Evolutionary conservation across 495 filamentous ascomycete species (phyloP).

Genomic region (Trichoderma erinaceum): DNA sequence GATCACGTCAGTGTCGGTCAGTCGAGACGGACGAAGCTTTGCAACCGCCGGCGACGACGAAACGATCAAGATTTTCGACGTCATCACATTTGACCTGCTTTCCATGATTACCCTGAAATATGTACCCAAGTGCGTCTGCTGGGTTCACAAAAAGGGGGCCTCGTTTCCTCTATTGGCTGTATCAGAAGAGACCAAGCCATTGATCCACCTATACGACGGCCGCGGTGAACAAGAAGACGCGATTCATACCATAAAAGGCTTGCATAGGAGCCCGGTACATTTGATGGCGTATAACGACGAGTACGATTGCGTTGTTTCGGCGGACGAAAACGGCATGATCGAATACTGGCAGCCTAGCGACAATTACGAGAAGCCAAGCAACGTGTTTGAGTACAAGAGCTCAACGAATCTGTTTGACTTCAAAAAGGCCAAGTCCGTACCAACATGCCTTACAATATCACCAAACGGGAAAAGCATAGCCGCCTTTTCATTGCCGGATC

Average conservation of each 20-base stretch:
- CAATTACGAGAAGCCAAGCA: conserved; percentile 83
- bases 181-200: conserved; percentile 67
- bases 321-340: conserved; percentile 86
- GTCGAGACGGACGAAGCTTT: conserved; percentile 87
- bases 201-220: conserved; percentile 81
- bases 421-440: conserved; percentile 85
- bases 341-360: conserved; percentile 89
- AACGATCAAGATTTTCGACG: conserved; percentile 92
- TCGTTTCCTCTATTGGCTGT: conserved; percentile 82
- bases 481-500: conserved; percentile 88
- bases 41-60: conserved; percentile 82
- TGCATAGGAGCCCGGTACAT: conserved; percentile 74
- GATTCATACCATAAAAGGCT: conserved; percentile 62
- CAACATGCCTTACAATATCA: conserved; percentile 79
- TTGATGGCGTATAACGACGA: conserved; percentile 84
- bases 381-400: conserved; percentile 87
- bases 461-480: conserved; percentile 79
- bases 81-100: conserved; percentile 87
- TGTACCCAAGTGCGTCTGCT: conserved; percentile 75
- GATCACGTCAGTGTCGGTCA: conserved; percentile 73
- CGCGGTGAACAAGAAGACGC: conserved; percentile 71
- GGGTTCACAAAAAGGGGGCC: conserved; percentile 84
- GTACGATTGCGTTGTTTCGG: conserved; percentile 84
- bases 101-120: conserved; percentile 71
- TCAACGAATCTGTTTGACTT: conserved; percentile 93